Percentiles rank a stretch among this genome's conserved stretches.
Evolutionary conservation across 345 rosid genomes (phyloP).

Genomic region (Moringa oleifera): DNA sequence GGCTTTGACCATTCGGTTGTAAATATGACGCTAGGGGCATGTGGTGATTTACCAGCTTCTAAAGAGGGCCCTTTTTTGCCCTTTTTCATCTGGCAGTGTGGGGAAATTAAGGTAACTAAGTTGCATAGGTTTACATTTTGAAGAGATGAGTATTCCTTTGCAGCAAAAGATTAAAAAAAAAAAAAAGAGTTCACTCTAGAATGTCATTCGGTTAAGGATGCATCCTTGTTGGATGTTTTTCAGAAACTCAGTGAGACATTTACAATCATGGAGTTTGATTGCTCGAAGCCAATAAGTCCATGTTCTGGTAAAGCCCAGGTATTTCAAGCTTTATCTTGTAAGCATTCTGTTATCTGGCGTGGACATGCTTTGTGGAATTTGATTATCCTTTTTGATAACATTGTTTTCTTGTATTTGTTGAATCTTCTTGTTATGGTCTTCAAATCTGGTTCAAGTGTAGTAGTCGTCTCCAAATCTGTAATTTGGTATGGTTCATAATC

Average conservation of each 20-base stretch:
- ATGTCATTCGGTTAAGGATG: neutral
- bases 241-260: slow-evolving; percentile 70
- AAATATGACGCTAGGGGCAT: slow-evolving; percentile 74
- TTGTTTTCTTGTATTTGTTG: no score
- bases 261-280: slow-evolving; percentile 73
- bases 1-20: slow-evolving; percentile 84
- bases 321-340: slow-evolving; percentile 4
- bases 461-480: no score
- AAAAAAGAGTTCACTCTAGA: neutral
- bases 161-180: neutral
- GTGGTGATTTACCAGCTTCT: slow-evolving; percentile 55
- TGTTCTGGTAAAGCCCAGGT: slow-evolving; percentile 67
- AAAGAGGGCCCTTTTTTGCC: slow-evolving; percentile 73
- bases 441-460: neutral
- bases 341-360: neutral
- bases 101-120: slow-evolving; percentile 58
- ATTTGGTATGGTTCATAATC: neutral
- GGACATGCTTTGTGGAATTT: no score
- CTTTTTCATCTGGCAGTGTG: slow-evolving; percentile 82
- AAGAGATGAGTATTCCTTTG: neutral
- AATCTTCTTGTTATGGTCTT: neutral
- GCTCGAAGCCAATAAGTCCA: slow-evolving; percentile 53
- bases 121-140: neutral
- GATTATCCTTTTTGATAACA: neutral
- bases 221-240: slow-evolving; percentile 9